Conservation (phyloP, 768 basidiomycete species). For the Boletus eberwhitei region DNA sequence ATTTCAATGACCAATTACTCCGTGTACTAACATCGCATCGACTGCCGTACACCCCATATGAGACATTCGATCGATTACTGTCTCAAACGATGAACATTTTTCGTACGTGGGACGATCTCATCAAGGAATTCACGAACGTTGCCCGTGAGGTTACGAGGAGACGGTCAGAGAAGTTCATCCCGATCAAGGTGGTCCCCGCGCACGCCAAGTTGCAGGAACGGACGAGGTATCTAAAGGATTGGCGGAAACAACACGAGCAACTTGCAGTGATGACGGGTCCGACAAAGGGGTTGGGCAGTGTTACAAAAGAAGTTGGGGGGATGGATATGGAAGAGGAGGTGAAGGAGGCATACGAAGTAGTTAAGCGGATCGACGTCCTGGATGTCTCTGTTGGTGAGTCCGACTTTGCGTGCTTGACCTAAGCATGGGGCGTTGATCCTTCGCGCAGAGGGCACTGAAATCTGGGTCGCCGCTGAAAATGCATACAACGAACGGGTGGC, state of each 20-base stretch:
- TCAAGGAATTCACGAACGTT: slow-evolving; percentile 91
- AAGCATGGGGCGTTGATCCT: neutral
- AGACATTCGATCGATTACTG: slow-evolving; percentile 87
- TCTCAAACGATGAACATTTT: slow-evolving; percentile 74
- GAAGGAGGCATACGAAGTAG: slow-evolving; percentile 92
- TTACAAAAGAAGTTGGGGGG: slow-evolving; percentile 75
- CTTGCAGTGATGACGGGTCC: slow-evolving; percentile 96
- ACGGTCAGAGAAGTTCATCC: slow-evolving; percentile 89
- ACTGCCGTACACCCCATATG: slow-evolving; percentile 90
- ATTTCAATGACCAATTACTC: slow-evolving; percentile 94
- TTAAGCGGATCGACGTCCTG: slow-evolving; percentile 94
- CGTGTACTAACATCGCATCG: slow-evolving; percentile 89
- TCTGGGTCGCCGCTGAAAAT: slow-evolving; percentile 96
- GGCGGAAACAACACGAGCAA: slow-evolving; percentile 97
- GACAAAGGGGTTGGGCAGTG: slow-evolving; percentile 75
- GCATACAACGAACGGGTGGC: slow-evolving; percentile 98
- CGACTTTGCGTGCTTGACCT: neutral
- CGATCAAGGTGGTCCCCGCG: slow-evolving; percentile 89
- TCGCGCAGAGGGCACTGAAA: slow-evolving; percentile 84
- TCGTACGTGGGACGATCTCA: slow-evolving; percentile 82
- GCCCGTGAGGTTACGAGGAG: slow-evolving; percentile 91
- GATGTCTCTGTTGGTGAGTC: slow-evolving; percentile 88
- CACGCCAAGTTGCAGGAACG: slow-evolving; percentile 91
- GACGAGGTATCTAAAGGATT: slow-evolving; percentile 80
- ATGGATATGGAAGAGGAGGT: slow-evolving; percentile 99